These are phyloP conservation scores for Colletotrichum liriopes DNA, from an alignment of 2,329 filamentous ascomycete species.

Conservation along the genomic window DNA sequence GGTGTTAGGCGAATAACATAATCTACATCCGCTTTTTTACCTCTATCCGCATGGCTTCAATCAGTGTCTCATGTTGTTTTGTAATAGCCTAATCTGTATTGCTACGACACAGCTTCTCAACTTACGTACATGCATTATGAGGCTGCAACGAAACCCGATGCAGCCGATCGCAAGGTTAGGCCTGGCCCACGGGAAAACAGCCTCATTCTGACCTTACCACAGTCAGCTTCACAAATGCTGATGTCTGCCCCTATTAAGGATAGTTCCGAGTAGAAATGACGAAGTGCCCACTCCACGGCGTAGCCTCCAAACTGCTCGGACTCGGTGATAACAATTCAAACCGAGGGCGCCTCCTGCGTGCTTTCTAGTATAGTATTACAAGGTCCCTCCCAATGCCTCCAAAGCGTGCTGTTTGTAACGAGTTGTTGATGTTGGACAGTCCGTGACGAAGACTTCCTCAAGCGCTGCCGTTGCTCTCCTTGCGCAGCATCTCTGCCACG, in stretches of 20 bases:
- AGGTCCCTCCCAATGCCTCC: neutral
- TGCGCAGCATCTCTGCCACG: slow-evolving; percentile 68
- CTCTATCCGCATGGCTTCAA: neutral
- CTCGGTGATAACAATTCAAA: neutral
- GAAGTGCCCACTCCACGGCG: neutral
- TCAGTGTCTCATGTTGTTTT: too few species aligned
- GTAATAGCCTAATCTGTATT: neutral
- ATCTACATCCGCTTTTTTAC: neutral
- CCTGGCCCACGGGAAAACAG: neutral
- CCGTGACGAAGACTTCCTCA: slow-evolving; percentile 8
- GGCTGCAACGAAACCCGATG: neutral
- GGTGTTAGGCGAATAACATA: neutral
- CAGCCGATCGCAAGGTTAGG: slow-evolving; percentile 1
- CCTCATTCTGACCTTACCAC: neutral
- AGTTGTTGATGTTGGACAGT: neutral
- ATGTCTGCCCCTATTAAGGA: neutral
- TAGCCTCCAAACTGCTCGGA: neutral
- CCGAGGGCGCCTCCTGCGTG: slow-evolving; percentile 1
- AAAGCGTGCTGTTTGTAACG: neutral
- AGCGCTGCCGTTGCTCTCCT: slow-evolving; percentile 53
- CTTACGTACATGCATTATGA: neutral
- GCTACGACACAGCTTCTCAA: neutral
- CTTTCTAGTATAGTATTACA: slow-evolving; percentile 29
- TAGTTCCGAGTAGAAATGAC: neutral
- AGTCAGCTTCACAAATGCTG: neutral